Evolutionary conservation across 768 basidiomycete species (phyloP).

Genomic region (Lyophyllum semitale): DNA sequence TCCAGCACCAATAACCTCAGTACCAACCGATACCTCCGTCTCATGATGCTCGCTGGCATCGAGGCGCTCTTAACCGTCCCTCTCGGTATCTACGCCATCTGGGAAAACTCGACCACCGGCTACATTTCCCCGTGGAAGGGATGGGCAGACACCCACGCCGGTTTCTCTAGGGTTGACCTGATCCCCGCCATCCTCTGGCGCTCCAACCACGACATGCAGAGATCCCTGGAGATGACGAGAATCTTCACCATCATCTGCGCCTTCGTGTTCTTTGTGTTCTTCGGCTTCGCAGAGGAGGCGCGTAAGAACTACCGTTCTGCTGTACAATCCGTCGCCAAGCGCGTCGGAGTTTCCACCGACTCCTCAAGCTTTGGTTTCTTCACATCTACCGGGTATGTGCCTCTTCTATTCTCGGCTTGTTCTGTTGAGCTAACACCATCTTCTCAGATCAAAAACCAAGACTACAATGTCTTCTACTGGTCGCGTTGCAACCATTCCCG

Average conservation of each 20-base stretch:
- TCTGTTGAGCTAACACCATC: not conserved
- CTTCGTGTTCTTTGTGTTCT: constrained; percentile 54
- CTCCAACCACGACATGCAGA: constrained; percentile 8
- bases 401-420: not conserved
- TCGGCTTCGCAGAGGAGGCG: constrained; percentile 57
- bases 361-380: constrained; percentile 20
- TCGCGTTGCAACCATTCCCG: constrained; percentile 36
- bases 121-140: constrained; percentile 43
- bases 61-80: constrained; percentile 43
- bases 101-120: constrained; percentile 16
- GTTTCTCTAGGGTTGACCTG: constrained; percentile 44
- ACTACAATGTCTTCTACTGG: constrained; percentile 17
- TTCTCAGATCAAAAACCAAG: constrained; percentile 25
- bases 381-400: constrained; percentile 27
- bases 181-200: constrained; percentile 41
- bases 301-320: constrained; percentile 41
- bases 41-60: constrained; percentile 45
- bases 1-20: constrained; percentile 37
- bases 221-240: constrained; percentile 33
- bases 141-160: constrained; percentile 54
- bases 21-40: constrained; percentile 47
- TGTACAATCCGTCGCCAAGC: constrained; percentile 32
- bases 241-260: constrained; percentile 42
- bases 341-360: constrained; percentile 22
- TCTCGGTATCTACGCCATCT: constrained; percentile 32